Conservation (phyloP, 2,329 filamentous ascomycete genomes). For the Scytalidium lignicola region DNA sequence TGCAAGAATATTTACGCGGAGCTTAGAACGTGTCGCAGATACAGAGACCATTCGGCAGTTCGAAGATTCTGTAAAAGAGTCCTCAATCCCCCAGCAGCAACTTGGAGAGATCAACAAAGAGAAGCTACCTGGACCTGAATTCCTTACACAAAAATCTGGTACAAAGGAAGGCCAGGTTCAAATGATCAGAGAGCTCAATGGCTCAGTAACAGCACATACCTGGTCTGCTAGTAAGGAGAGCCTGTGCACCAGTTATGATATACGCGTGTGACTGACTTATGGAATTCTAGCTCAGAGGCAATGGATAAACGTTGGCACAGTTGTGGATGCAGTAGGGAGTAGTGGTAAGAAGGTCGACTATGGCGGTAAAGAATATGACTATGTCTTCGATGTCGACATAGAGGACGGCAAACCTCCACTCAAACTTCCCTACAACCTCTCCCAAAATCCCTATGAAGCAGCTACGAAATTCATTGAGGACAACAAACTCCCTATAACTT, state of each 20-base stretch:
- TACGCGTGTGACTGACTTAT: constrained; percentile 2
- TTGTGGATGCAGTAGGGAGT: constrained; percentile 83
- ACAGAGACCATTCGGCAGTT: constrained; percentile 66
- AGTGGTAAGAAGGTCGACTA: constrained; percentile 71
- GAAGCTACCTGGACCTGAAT: constrained; percentile 82
- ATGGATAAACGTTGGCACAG: constrained; percentile 89
- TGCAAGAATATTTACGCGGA: constrained; percentile 78
- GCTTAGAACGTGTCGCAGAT: constrained; percentile 63
- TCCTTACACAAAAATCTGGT: constrained; percentile 73
- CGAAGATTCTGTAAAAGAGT: constrained; percentile 74
- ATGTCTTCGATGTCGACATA: constrained; percentile 93
- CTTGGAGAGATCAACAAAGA: constrained; percentile 84
- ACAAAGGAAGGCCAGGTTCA: constrained; percentile 96
- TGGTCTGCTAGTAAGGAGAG: constrained; percentile 56
- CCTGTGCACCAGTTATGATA: neutral
- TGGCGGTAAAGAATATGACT: constrained; percentile 86
- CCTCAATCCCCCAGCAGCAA: constrained; percentile 83
- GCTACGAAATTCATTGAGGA: constrained; percentile 86
- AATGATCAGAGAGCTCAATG: constrained; percentile 80
- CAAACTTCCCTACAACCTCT: constrained; percentile 90
- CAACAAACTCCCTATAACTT: constrained; percentile 81
- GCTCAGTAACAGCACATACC: constrained; percentile 78
- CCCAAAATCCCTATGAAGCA: constrained; percentile 86
- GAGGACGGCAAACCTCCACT: constrained; percentile 89
- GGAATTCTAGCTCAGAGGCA: constrained; percentile 48